Percentiles rank a stretch among this genome's conserved stretches.
These are phyloP conservation scores for Parastagonospora avenae DNA, from an alignment of 2,329 filamentous ascomycete genomes.

Conservation along the genomic window DNA sequence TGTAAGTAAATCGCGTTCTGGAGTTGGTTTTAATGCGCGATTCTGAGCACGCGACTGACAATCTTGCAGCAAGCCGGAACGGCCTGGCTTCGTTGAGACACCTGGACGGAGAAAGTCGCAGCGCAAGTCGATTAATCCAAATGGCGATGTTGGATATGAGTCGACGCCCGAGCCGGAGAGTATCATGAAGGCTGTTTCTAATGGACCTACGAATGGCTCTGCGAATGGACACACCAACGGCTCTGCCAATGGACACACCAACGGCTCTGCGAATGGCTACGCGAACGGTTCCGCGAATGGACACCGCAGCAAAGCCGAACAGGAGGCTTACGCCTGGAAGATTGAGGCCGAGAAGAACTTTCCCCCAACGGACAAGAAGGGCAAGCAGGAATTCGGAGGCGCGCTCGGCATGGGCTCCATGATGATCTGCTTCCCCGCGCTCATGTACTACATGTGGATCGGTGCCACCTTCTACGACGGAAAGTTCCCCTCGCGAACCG, in stretches of 20 bases:
- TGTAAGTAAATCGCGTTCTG: conserved; percentile 39
- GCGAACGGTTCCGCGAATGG: conserved; percentile 40
- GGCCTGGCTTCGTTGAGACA: conserved; percentile 56
- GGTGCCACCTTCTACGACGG: conserved; percentile 92
- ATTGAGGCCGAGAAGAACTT: conserved; percentile 46
- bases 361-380: conserved; percentile 50
- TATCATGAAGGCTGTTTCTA: conserved; percentile 12
- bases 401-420: conserved; percentile 77
- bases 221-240: conserved; percentile 16
- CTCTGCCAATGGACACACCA: conserved; percentile 27
- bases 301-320: conserved; percentile 19
- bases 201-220: conserved; percentile 6
- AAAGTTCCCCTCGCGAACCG: conserved; percentile 70
- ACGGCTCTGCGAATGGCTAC: conserved; percentile 44
- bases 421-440: conserved; percentile 89
- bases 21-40: background rate
- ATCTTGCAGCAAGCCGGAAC: conserved; percentile 44
- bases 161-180: conserved; percentile 44
- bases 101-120: conserved; percentile 51
- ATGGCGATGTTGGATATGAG: conserved; percentile 31
- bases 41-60: conserved; percentile 22
- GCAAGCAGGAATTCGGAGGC: conserved; percentile 82
- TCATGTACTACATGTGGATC: conserved; percentile 99
- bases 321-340: conserved; percentile 16
- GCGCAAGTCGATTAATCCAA: conserved; percentile 47